Percentiles rank a stretch among this genome's conserved stretches.
These are phyloP conservation scores for Adansonia rubrostipa DNA, from an alignment of 441 rosid genomes.

Conservation along the genomic window DNA sequence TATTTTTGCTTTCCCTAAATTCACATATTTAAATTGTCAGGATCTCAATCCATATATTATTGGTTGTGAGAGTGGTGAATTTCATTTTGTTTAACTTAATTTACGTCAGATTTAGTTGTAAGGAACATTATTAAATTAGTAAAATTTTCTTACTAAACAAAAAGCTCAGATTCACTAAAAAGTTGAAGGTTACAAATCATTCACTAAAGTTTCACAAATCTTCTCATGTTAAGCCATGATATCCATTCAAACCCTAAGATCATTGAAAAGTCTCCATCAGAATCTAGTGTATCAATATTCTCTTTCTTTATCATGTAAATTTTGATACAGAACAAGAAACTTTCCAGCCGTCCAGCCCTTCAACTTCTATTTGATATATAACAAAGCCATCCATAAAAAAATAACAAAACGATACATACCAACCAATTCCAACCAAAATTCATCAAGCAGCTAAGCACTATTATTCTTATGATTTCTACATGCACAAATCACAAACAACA, in stretches of 20 bases:
- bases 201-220: not conserved
- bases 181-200: not conserved
- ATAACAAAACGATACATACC: not conserved
- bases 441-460: not conserved
- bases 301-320: not conserved
- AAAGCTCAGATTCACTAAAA: not conserved
- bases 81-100: not conserved
- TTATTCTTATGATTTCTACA: not conserved
- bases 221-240: not conserved
- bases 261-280: not conserved
- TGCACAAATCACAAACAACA: conserved; percentile 4
- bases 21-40: not conserved
- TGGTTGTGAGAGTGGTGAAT: not conserved
- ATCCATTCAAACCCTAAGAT: conserved; percentile 1
- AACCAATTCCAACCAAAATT: conserved; percentile 3
- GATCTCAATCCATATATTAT: not conserved
- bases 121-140: not conserved
- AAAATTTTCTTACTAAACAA: not conserved
- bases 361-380: not conserved
- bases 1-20: no score
- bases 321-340: not conserved
- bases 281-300: not conserved
- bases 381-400: not conserved
- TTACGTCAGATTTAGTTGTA: not conserved
- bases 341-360: not conserved